Evolutionary conservation across 306 rosid species (phyloP).

Genomic region (Betula pendula): DNA sequence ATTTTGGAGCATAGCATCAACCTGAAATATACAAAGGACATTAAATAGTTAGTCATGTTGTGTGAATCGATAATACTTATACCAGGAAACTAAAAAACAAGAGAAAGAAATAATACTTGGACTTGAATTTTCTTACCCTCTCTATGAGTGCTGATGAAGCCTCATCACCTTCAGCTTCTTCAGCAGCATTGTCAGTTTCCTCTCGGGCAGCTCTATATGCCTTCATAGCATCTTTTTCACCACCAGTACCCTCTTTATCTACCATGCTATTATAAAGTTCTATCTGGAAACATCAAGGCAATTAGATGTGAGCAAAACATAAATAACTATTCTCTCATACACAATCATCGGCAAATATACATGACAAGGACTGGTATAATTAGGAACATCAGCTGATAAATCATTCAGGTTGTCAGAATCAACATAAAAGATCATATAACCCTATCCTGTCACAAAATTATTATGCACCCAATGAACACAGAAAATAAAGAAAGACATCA

Average conservation of each 20-base stretch:
- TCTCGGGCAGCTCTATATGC: conserved; percentile 93
- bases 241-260: conserved; percentile 63
- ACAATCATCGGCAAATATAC: not conserved
- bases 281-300: conserved; percentile 53
- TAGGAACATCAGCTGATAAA: not conserved
- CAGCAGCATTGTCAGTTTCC: conserved; percentile 52
- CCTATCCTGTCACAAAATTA: not conserved
- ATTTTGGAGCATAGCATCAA: conserved; percentile 90
- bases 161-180: conserved; percentile 48
- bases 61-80: not conserved
- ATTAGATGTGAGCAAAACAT: conserved; percentile 12
- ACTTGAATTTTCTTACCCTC: conserved; percentile 47
- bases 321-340: not conserved
- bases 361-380: not conserved
- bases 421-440: not conserved
- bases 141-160: conserved; percentile 87
- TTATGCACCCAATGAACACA: not conserved
- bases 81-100: not conserved
- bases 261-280: conserved; percentile 92
- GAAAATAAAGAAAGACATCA: not conserved
- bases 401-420: not conserved
- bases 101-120: conserved; percentile 10
- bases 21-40: conserved; percentile 50
- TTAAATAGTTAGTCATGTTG: not conserved
- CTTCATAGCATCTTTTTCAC: conserved; percentile 66